phyloP scores from a whole-genome alignment of 805 yeast genomes.

The Ogataea dorogensis region DNA sequence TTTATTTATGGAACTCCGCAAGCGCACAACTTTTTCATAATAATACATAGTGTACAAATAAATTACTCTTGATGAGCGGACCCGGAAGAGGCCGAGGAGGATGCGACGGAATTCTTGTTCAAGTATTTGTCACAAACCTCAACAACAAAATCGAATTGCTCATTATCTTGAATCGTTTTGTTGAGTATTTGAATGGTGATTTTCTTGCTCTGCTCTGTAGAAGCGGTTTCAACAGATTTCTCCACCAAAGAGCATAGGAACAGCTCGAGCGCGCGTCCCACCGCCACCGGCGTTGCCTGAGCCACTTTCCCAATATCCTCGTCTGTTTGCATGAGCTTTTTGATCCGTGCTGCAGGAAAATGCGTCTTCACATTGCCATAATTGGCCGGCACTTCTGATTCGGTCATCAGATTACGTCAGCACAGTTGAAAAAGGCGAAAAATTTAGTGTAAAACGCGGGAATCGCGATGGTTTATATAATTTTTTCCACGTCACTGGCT shows the following conservation, averaged over 20 bases:
- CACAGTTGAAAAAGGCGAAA: background rate
- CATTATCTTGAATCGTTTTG: constrained; percentile 79
- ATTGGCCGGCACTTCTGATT: constrained; percentile 22
- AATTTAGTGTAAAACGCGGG: constrained; percentile 3
- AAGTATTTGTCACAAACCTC: constrained; percentile 48
- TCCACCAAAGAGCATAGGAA: constrained; percentile 89
- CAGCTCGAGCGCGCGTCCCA: constrained; percentile 90
- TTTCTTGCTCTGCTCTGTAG: constrained; percentile 69
- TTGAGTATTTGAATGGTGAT: constrained; percentile 81
- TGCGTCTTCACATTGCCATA: constrained; percentile 68
- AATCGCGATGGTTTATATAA: constrained; percentile 9
- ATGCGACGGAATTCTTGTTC: constrained; percentile 11
- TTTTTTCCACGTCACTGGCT: background rate
- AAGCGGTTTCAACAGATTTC: constrained; percentile 76
- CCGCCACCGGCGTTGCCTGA: constrained; percentile 97
- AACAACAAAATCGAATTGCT: constrained; percentile 89
- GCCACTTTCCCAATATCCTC: constrained; percentile 99
- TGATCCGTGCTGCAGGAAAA: constrained; percentile 90
- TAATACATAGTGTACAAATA: no score
- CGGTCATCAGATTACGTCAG: constrained; percentile 16
- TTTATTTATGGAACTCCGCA: constrained; percentile 11
- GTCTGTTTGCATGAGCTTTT: constrained; percentile 95
- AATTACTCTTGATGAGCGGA: constrained; percentile 11
- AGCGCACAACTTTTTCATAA: constrained; percentile 1
- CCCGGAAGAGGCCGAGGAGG: constrained; percentile 12